These are phyloP conservation scores for Argentina anserina DNA, from an alignment of 306 rosid species.

Conservation along the genomic window DNA sequence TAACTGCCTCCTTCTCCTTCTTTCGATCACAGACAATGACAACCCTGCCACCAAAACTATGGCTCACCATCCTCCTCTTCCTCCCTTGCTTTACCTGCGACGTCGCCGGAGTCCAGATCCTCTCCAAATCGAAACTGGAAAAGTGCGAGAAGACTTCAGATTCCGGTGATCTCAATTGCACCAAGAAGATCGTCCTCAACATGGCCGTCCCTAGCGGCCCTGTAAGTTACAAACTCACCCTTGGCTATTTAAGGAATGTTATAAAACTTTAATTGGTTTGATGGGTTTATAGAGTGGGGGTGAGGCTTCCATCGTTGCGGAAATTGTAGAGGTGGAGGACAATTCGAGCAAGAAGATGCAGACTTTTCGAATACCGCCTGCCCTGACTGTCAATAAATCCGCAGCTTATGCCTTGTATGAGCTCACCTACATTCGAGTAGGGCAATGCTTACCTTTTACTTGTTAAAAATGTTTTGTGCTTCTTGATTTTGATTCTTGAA, in stretches of 20 bases:
- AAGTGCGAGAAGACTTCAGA: conserved; percentile 74
- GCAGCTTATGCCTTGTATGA: conserved; percentile 76
- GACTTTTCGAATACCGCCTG: conserved; percentile 65
- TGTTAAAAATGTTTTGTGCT: neutral
- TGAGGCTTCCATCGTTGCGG: conserved; percentile 84
- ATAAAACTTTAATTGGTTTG: too few species aligned
- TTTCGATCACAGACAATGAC: neutral
- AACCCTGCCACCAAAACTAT: conserved; percentile 11
- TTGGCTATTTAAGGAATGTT: neutral
- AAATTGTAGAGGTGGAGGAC: conserved; percentile 85
- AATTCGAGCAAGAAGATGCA: conserved; percentile 79
- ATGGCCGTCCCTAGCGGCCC: conserved; percentile 90
- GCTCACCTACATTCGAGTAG: conserved; percentile 68
- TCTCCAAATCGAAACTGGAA: conserved; percentile 87
- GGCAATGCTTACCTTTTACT: neutral
- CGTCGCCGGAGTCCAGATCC: conserved; percentile 57
- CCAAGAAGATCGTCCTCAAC: conserved; percentile 71
- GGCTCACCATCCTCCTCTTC: conserved; percentile 18
- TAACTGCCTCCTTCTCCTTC: too few species aligned
- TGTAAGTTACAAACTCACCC: conserved; percentile 27
- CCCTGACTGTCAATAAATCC: conserved; percentile 67
- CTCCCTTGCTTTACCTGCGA: conserved; percentile 21
- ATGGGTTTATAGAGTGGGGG: conserved; percentile 59
- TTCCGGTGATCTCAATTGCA: conserved; percentile 66
- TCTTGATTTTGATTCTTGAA: neutral